Conservation (phyloP, 164 flowering plant species). For the Macadamia tetraphylla region DNA sequence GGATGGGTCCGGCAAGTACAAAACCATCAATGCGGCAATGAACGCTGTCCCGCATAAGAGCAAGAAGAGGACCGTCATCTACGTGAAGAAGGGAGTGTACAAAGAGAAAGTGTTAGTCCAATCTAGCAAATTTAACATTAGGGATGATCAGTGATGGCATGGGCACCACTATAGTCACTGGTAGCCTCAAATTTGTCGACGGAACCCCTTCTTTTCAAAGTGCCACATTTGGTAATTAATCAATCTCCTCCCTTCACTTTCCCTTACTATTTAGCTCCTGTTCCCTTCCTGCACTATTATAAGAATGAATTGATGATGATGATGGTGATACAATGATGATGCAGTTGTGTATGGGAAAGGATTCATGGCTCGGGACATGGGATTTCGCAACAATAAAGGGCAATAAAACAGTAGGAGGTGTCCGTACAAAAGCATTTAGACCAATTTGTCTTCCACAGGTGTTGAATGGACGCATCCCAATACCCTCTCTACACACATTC, state of each 20-base stretch:
- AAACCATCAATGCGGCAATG: slow-evolving; percentile 1
- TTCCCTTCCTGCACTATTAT: too few species aligned
- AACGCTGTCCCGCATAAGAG: slow-evolving; percentile 40
- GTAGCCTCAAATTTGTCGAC: slow-evolving; percentile 46
- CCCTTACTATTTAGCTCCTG: too few species aligned
- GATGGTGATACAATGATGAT: not conserved
- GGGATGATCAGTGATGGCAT: slow-evolving; percentile 57
- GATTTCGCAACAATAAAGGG: slow-evolving; percentile 57
- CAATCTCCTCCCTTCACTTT: too few species aligned
- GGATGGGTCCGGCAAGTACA: not conserved
- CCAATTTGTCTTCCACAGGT: slow-evolving; percentile 45
- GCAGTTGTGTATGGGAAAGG: slow-evolving; percentile 58
- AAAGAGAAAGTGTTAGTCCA: slow-evolving; percentile 47
- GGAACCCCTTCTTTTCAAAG: slow-evolving; percentile 65
- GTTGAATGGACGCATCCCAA: slow-evolving; percentile 50
- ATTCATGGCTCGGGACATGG: slow-evolving; percentile 55
- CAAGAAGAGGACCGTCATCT: slow-evolving; percentile 35
- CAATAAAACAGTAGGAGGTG: slow-evolving; percentile 72
- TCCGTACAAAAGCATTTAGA: slow-evolving; percentile 52
- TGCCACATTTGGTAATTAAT: slow-evolving; percentile 57
- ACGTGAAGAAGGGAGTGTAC: slow-evolving; percentile 57
- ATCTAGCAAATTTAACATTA: slow-evolving; percentile 30
- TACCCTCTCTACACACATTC: slow-evolving; percentile 49
- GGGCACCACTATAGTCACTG: slow-evolving; percentile 34
- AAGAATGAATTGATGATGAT: too few species aligned